Evolutionary conservation across 306 rosid genomes (phyloP).

Genomic region (Fragaria iinumae): DNA sequence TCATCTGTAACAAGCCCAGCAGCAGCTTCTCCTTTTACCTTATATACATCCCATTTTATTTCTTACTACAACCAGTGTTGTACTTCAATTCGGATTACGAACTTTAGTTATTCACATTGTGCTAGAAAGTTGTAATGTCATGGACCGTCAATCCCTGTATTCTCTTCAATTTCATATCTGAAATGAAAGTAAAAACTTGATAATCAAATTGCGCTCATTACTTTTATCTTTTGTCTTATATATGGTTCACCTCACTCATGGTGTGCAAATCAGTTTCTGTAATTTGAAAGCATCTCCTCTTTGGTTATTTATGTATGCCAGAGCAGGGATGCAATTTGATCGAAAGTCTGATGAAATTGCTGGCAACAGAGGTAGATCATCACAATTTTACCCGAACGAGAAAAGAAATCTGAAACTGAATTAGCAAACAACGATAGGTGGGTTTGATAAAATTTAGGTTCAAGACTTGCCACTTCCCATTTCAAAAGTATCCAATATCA

Average conservation of each 20-base stretch:
- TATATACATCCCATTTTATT: constrained; percentile 11
- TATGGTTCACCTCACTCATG: not conserved
- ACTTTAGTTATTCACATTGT: constrained; percentile 31
- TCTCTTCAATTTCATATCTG: constrained; percentile 25
- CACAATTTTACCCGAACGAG: not conserved
- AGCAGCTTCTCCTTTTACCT: constrained; percentile 29
- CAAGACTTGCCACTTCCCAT: not conserved
- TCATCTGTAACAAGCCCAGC: constrained; percentile 34
- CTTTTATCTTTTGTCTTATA: not conserved
- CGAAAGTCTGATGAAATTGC: not conserved
- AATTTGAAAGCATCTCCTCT: not conserved
- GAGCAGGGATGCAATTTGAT: not conserved
- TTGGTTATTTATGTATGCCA: not conserved
- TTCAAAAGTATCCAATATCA: constrained; percentile 15
- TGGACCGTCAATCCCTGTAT: constrained; percentile 17
- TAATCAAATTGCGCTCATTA: constrained; percentile 12
- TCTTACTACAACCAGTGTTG: constrained; percentile 30
- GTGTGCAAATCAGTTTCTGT: not conserved
- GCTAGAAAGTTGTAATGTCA: constrained; percentile 45
- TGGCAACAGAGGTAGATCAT: not conserved
- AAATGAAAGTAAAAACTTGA: constrained; percentile 30
- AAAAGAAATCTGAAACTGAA: not conserved
- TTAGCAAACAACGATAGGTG: not conserved
- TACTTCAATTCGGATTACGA: constrained; percentile 25
- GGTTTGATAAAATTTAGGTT: not conserved